Conservation (phyloP, 2,329 filamentous ascomycete species). For the Aspergillus oerlinghausenensis region DNA sequence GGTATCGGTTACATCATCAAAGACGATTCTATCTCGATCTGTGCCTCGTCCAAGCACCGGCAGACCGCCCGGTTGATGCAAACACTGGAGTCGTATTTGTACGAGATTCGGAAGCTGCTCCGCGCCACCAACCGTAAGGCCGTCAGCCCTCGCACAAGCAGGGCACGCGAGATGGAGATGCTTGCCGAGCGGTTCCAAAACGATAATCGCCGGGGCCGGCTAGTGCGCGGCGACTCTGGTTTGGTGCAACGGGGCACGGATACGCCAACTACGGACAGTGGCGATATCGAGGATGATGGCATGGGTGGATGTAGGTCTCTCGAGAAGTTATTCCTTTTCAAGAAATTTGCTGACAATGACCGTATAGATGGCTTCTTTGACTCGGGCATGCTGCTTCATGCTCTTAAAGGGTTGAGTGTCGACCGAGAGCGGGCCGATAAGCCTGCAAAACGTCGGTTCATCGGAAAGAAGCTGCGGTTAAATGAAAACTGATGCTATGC, state of each 20-base stretch:
- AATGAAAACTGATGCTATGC: conserved; percentile 38
- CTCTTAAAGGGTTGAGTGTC: conserved; percentile 60
- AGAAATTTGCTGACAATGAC: conserved; percentile 10
- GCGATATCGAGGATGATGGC: conserved; percentile 74
- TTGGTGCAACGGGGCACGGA: conserved; percentile 47
- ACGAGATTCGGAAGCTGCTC: conserved; percentile 83
- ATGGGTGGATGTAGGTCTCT: conserved; percentile 80
- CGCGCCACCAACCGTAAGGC: conserved; percentile 61
- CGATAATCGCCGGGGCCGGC: conserved; percentile 63
- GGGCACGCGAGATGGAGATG: conserved; percentile 58
- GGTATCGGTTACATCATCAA: conserved; percentile 99
- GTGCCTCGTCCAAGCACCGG: conserved; percentile 86
- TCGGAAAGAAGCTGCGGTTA: conserved; percentile 47
- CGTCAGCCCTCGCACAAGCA: conserved; percentile 49
- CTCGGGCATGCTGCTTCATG: conserved; percentile 87
- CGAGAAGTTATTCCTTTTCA: conserved; percentile 7
- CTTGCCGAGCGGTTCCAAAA: conserved; percentile 36
- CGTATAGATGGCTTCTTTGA: conserved; percentile 89
- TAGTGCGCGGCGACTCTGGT: conserved; percentile 57
- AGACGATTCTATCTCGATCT: conserved; percentile 83
- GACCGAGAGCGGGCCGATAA: conserved; percentile 36
- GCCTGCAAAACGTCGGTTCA: conserved; percentile 35
- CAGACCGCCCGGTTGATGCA: conserved; percentile 90
- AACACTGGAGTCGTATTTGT: conserved; percentile 80
- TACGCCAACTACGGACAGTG: conserved; percentile 65